Conservation (phyloP, 345 rosid species). For the Populus nigra region DNA sequence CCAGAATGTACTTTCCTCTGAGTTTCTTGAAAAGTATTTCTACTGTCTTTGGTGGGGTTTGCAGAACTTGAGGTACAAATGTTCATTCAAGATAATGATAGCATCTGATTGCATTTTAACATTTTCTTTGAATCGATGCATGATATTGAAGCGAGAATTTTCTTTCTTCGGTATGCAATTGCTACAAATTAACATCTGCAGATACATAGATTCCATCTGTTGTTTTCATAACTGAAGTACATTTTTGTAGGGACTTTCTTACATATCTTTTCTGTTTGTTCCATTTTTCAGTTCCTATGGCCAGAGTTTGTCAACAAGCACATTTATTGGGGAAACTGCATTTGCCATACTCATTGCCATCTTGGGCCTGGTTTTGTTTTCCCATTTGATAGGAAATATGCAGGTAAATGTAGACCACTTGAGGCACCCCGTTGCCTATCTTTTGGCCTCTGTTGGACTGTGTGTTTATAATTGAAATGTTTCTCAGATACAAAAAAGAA, state of each 20-base stretch:
- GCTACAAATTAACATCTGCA: too few relatives aligned
- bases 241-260: neutral
- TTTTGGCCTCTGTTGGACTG: neutral
- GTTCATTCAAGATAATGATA: neutral
- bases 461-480: neutral
- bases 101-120: neutral
- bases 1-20: conserved; percentile 45
- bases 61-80: conserved; percentile 69
- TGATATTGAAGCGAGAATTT: neutral
- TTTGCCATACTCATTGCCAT: conserved; percentile 48
- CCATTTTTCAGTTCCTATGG: conserved; percentile 44
- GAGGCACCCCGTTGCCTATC: neutral
- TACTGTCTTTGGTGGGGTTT: conserved; percentile 92
- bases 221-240: neutral
- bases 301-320: conserved; percentile 41
- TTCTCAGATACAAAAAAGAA: neutral
- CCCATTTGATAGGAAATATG: conserved; percentile 58
- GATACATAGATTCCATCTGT: neutral
- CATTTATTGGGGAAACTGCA: conserved; percentile 44
- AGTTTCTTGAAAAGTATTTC: conserved; percentile 66
- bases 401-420: conserved; percentile 30
- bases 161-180: neutral
- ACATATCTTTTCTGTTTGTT: neutral
- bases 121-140: neutral
- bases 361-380: conserved; percentile 46